Evolutionary conservation across 768 basidiomycete genomes (phyloP), one percentile per base, ranked within the genome.

Genomic region (Dacryopinax spathularia): DNA sequence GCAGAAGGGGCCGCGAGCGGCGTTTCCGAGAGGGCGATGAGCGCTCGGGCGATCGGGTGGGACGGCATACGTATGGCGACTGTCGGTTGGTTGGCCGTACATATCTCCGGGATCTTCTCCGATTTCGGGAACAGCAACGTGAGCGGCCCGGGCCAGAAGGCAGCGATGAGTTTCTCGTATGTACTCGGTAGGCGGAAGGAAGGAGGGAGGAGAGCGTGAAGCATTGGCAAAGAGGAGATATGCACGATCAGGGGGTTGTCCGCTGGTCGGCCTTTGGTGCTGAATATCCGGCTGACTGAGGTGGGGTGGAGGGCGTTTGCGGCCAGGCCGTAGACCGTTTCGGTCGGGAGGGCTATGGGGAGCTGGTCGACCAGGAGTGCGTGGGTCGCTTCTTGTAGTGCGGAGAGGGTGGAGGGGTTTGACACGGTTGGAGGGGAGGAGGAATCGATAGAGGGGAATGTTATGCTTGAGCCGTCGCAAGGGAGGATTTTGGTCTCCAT

Each of bases 241-340:
- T 99, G 96, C 27, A 97, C 89, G 78, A 99, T 99, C 62, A 99
- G 81, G 1, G 96, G 96, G 74, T 99, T 99, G 74, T 99, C 96
- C 2, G 88, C 77, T 6, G 96, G 96, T 62, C 96, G 82, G 36
- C 92, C 90, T 71, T 99, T 99, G 60, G 87, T 87, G 18, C 81
- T 73, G 74, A 92, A 99, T 69, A 99, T 93, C 68, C 80, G 80
- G 1, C 79, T 71, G 4, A 84, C 81, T 1, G 94, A 91, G 16
- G 74, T 66, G 68, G 84, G 64, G 27, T 65, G 76, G 44, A 91
- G 75, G 0, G 95, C 92, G 22, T 85, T 75, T 0, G 92, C 96
- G 31, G 89, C 96, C n/a, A 99, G 84, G 0, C 96, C 96, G 74
- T 98, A 99, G 12, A 99, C 96, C 0, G 96, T 98, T 75, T 99